These are phyloP conservation scores for Copromyces sp. DNA, from an alignment of 495 filamentous ascomycete genomes.

Conservation along the genomic window DNA sequence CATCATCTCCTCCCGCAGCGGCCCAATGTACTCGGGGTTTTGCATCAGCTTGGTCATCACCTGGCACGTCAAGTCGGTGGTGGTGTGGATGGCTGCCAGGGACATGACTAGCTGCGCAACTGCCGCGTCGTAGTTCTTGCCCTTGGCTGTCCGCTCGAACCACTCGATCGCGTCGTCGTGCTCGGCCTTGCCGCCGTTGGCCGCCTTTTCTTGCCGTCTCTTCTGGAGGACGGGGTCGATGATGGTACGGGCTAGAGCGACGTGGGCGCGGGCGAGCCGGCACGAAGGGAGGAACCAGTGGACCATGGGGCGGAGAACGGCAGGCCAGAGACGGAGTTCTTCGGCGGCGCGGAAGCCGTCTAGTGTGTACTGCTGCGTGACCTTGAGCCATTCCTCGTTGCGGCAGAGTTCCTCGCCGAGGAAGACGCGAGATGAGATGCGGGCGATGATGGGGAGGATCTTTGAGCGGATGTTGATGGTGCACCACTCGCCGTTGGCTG, in stretches of 20 bases:
- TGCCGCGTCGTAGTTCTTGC: constrained; percentile 17
- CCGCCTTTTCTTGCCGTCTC: constrained; percentile 13
- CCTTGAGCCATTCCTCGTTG: constrained; percentile 33
- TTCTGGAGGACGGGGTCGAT: constrained; percentile 21
- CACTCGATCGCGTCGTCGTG: constrained; percentile 29
- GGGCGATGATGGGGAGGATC: constrained; percentile 27
- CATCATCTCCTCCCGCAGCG: constrained; percentile 29
- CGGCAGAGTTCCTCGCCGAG: constrained; percentile 38
- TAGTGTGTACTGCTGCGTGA: constrained; percentile 30
- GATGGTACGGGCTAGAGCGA: constrained; percentile 13
- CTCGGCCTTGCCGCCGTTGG: neutral
- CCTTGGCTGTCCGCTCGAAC: constrained; percentile 22
- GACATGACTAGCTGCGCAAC: constrained; percentile 22
- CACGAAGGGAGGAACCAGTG: constrained; percentile 27
- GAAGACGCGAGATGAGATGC: constrained; percentile 37
- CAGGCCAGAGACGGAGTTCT: constrained; percentile 24
- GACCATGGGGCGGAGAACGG: constrained; percentile 21
- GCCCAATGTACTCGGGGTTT: constrained; percentile 26
- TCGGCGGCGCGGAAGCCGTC: constrained; percentile 18
- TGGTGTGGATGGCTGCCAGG: constrained; percentile 26
- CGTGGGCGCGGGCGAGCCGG: constrained; percentile 8
- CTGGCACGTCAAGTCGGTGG: constrained; percentile 27
- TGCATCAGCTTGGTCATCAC: constrained; percentile 25
- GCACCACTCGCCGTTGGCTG: constrained; percentile 18
- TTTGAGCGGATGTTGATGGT: constrained; percentile 5